Percentiles rank a stretch among this genome's conserved stretches.
Evolutionary conservation across 345 rosid species (phyloP).

Genomic region (Ceriops zippeliana): DNA sequence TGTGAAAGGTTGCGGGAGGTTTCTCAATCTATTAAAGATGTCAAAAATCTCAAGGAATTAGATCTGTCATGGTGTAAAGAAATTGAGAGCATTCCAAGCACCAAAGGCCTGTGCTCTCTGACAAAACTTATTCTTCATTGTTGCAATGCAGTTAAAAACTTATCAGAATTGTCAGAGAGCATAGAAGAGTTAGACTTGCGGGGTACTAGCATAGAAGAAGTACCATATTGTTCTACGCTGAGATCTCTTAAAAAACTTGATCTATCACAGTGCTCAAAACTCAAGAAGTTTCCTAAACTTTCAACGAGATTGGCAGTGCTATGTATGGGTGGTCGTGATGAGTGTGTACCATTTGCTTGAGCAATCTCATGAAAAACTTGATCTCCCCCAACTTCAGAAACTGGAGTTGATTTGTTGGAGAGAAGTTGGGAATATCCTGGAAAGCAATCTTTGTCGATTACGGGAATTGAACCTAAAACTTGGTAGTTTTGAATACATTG

Average conservation of each 20-base stretch:
- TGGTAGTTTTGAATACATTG: too few species aligned
- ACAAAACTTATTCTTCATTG: not conserved
- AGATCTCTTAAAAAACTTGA: not conserved
- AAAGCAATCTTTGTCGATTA: not conserved
- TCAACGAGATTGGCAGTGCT: not conserved
- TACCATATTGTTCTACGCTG: not conserved
- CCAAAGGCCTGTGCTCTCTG: not conserved
- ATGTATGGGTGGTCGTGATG: not conserved
- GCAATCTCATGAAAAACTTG: too few species aligned
- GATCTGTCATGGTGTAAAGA: not conserved
- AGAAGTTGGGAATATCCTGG: not conserved
- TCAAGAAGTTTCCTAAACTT: not conserved
- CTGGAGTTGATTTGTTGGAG: not conserved
- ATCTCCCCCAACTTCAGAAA: not conserved
- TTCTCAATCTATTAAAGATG: not conserved
- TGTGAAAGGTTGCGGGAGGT: not conserved
- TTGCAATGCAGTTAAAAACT: not conserved
- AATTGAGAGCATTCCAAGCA: not conserved
- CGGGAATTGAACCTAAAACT: not conserved
- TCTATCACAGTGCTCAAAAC: not conserved
- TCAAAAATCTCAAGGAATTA: not conserved
- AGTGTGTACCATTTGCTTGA: not conserved
- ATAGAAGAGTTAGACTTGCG: not conserved
- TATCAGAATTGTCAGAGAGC: not conserved
- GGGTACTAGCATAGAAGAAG: not conserved